Percentiles rank a stretch among this genome's conserved stretches.
These are phyloP conservation scores for Colletotrichum navitas DNA, from an alignment of 2,329 filamentous ascomycete genomes.

Conservation along the genomic window DNA sequence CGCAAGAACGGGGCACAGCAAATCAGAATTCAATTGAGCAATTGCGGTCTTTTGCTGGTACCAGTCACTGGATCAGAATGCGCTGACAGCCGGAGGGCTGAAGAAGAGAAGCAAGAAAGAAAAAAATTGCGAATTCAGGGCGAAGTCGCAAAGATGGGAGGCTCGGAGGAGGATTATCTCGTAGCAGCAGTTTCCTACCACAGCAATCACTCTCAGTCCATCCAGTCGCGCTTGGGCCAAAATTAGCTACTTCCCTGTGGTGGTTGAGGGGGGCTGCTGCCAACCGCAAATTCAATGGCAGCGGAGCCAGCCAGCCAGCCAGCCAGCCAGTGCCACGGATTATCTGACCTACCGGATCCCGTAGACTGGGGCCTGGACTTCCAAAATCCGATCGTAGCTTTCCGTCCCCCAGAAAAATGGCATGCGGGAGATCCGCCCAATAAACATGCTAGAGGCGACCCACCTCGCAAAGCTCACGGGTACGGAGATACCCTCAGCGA, in stretches of 20 bases:
- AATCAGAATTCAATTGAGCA: conserved; percentile 22
- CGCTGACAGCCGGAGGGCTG: neutral
- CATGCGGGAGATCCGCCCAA: conserved; percentile 37
- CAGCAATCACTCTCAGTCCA: conserved; percentile 31
- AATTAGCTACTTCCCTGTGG: conserved; percentile 31
- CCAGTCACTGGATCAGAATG: neutral
- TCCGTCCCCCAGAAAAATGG: conserved; percentile 26
- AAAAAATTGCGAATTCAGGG: conserved; percentile 8
- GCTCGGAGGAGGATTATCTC: conserved; percentile 37
- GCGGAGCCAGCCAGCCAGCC: neutral
- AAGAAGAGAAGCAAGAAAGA: neutral
- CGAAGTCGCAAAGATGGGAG: conserved; percentile 33
- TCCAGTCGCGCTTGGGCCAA: conserved; percentile 33
- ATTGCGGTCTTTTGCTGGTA: neutral
- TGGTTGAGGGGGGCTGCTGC: conserved; percentile 9
- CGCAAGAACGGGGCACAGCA: conserved; percentile 18
- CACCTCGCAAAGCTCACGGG: conserved; percentile 7
- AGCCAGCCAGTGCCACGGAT: conserved; percentile 7
- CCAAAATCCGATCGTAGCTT: conserved; percentile 32
- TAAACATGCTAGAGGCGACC: conserved; percentile 3
- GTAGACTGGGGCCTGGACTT: conserved; percentile 31
- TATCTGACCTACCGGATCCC: conserved; percentile 20
- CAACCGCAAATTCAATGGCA: conserved; percentile 14
- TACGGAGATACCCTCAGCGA: conserved; percentile 7
- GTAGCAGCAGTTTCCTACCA: conserved; percentile 27